Percentiles rank a stretch among this genome's conserved stretches.
Evolutionary conservation across 495 filamentous ascomycete genomes (phyloP).

Genomic region (Annulohypoxylon stygium): DNA sequence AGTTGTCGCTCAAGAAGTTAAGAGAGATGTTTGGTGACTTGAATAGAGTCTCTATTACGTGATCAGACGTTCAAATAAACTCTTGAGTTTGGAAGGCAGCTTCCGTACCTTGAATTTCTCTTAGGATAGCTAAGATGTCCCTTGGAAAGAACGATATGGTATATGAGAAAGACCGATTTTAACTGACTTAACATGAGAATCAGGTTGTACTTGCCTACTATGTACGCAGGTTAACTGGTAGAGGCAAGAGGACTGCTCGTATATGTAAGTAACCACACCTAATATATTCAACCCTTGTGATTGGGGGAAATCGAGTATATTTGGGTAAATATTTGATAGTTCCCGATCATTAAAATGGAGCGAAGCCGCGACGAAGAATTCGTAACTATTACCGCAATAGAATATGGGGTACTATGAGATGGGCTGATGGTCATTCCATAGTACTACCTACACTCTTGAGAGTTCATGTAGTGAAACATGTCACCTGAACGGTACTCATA

Average conservation of each 20-base stretch:
- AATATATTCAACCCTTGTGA: slow-evolving; percentile 16
- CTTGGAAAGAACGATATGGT: neutral
- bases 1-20: neutral
- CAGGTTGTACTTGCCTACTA: neutral
- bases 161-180: slow-evolving; percentile 13
- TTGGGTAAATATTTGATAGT: neutral
- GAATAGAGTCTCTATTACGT: neutral
- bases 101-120: neutral
- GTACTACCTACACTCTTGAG: slow-evolving; percentile 10
- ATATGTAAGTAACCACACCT: slow-evolving; percentile 13
- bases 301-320: slow-evolving; percentile 21
- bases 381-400: neutral
- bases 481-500: slow-evolving; percentile 19
- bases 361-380: slow-evolving; percentile 13
- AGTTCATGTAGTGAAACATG: slow-evolving; percentile 39
- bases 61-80: neutral
- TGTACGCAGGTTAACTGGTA: neutral
- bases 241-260: neutral
- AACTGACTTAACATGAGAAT: neutral
- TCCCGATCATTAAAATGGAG: slow-evolving; percentile 1
- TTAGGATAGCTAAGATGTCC: neutral
- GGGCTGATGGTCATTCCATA: slow-evolving; percentile 38
- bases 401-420: slow-evolving; percentile 12
- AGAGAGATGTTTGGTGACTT: neutral
- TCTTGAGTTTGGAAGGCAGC: neutral